Percentiles rank a stretch among this genome's conserved stretches.
Evolutionary conservation across 2,329 filamentous ascomycete species (phyloP).

Genomic region (Xylariales sp.): DNA sequence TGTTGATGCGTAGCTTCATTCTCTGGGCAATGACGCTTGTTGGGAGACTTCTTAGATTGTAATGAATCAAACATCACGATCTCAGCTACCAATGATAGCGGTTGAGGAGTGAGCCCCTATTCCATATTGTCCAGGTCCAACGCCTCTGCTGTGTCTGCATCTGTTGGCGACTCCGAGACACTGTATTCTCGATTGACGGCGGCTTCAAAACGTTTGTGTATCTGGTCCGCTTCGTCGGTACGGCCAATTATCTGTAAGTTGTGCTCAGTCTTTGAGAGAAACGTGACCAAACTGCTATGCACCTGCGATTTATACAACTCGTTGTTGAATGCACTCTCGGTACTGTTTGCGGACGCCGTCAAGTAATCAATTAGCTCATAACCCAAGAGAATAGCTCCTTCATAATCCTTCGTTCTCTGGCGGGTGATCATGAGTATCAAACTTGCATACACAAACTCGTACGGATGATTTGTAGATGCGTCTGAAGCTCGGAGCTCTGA

Average conservation of each 20-base stretch:
- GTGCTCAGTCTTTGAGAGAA: background rate
- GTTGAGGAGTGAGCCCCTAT: too few relatives aligned
- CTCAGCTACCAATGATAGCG: too few relatives aligned
- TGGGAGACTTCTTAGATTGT: too few relatives aligned
- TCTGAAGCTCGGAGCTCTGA: background rate
- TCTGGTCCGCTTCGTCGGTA: slow-evolving; percentile 1
- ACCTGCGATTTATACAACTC: background rate
- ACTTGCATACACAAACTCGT: slow-evolving; percentile 7
- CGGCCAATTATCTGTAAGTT: background rate
- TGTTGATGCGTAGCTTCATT: too few relatives aligned
- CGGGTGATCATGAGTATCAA: slow-evolving; percentile 3
- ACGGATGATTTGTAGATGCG: background rate
- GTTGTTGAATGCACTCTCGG: background rate
- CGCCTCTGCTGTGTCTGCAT: too few relatives aligned
- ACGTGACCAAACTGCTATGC: slow-evolving; percentile 3
- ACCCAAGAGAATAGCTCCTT: background rate
- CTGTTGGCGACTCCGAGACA: too few relatives aligned
- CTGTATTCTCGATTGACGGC: too few relatives aligned
- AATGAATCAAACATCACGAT: too few relatives aligned
- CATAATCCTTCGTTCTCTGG: slow-evolving; percentile 3
- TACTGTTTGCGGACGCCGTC: background rate
- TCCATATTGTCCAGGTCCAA: too few relatives aligned
- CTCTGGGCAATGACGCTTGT: too few relatives aligned
- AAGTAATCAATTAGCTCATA: slow-evolving; percentile 8
- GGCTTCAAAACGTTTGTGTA: background rate